Evolutionary conservation across 139 green algal genomes (phyloP).

Genomic region (Chlorella ohadii): DNA sequence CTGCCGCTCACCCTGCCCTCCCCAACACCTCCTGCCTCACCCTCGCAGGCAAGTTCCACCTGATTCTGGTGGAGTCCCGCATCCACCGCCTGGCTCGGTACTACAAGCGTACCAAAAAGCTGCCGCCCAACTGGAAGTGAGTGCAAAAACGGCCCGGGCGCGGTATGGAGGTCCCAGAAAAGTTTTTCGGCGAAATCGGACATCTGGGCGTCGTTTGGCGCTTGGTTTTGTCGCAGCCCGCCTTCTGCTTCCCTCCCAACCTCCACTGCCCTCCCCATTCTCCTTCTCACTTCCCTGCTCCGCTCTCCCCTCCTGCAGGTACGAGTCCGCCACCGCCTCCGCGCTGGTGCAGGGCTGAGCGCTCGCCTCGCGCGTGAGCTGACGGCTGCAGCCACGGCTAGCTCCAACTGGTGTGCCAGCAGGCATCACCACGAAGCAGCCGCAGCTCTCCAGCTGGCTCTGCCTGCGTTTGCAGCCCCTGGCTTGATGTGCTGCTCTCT

Average conservation of each 20-base stretch:
- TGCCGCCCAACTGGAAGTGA: slow-evolving; percentile 89
- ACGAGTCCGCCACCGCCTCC: slow-evolving; percentile 95
- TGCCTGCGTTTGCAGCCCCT: too few relatives aligned
- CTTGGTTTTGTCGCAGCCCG: too few relatives aligned
- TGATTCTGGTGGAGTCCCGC: slow-evolving; percentile 94
- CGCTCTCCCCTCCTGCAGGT: slow-evolving; percentile 71
- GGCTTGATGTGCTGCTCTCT: too few relatives aligned
- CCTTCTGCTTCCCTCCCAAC: not conserved
- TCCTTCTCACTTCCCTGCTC: not conserved
- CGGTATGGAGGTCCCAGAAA: not conserved
- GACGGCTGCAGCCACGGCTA: too few relatives aligned
- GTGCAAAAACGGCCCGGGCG: not conserved
- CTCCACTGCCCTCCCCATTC: not conserved
- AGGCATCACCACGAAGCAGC: too few relatives aligned
- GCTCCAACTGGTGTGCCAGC: too few relatives aligned
- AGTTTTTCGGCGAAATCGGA: not conserved
- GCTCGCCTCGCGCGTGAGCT: too few relatives aligned
- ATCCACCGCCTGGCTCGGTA: slow-evolving; percentile 99
- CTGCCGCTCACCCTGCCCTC: too few relatives aligned
- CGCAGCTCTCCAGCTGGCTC: too few relatives aligned
- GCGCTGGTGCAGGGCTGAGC: slow-evolving; percentile 76
- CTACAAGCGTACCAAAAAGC: slow-evolving; percentile 93
- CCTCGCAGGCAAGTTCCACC: slow-evolving; percentile 85
- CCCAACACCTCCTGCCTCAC: too few relatives aligned
- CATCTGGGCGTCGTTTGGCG: not conserved